These are phyloP conservation scores for Tetradesmus obliquus DNA, from an alignment of 139 green algal genomes.

Conservation along the genomic window DNA sequence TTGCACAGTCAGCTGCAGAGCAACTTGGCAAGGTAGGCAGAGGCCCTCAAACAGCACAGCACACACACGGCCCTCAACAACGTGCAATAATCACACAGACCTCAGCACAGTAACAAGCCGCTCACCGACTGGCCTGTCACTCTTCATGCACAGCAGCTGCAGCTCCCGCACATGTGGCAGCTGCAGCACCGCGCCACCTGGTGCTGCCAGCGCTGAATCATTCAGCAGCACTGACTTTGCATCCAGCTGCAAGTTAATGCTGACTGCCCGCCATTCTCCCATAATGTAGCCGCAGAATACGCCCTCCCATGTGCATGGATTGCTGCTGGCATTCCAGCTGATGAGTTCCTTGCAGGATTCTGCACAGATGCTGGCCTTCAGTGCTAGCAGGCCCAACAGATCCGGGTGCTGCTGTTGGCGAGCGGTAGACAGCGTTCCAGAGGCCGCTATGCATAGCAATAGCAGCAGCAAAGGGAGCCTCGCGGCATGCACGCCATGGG, in stretches of 20 bases:
- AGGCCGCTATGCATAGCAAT: background rate
- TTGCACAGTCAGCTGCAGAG: background rate
- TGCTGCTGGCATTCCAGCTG: constrained; percentile 10
- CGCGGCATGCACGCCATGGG: background rate
- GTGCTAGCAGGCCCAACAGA: constrained; percentile 7
- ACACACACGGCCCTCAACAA: no score
- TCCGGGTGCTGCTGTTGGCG: background rate
- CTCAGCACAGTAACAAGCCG: no score
- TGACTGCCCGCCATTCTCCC: constrained; percentile 8
- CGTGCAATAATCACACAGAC: no score
- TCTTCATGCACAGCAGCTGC: constrained; percentile 14
- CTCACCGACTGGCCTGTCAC: background rate
- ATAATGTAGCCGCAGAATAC: constrained; percentile 21
- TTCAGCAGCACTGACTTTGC: background rate
- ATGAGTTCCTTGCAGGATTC: background rate
- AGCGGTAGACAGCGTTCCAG: background rate
- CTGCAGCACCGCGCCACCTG: background rate
- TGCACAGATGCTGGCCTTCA: constrained; percentile 42
- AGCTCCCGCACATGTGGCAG: constrained; percentile 11
- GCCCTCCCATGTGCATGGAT: constrained; percentile 10
- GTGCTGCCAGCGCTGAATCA: background rate
- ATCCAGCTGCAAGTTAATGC: constrained; percentile 27
- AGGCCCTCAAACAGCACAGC: no score
- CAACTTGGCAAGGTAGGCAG: background rate
- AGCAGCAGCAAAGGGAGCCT: background rate